Evolutionary conservation across 805 yeast species (phyloP).

Genomic region (Yamadazyma ubonensis): DNA sequence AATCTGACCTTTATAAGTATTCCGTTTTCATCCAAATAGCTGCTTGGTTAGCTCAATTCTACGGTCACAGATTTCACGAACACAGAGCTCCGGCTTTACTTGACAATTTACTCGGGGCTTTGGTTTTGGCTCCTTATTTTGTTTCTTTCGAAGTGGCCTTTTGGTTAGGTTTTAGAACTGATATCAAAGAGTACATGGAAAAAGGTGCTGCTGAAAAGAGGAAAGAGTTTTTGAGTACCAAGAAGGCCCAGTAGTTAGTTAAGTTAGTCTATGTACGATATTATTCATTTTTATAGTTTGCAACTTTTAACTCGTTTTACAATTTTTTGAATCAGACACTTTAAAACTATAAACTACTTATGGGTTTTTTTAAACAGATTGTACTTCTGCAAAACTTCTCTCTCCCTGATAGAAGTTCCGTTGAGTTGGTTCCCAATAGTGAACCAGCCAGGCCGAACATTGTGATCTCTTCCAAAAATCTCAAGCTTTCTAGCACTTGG

Average conservation of each 20-base stretch:
- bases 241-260: slow-evolving; percentile 4
- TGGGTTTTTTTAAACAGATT: slow-evolving; percentile 19
- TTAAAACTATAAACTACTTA: no score
- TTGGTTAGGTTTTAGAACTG: slow-evolving; percentile 57
- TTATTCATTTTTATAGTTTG: not conserved
- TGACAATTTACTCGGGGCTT: slow-evolving; percentile 79
- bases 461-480: slow-evolving; percentile 85
- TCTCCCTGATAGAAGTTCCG: slow-evolving; percentile 57
- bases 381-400: slow-evolving; percentile 50
- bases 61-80: slow-evolving; percentile 85
- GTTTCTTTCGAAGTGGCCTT: slow-evolving; percentile 78
- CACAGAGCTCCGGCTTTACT: slow-evolving; percentile 81
- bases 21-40: slow-evolving; percentile 46
- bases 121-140: slow-evolving; percentile 89
- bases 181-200: slow-evolving; percentile 51
- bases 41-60: slow-evolving; percentile 81
- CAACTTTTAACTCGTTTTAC: no score
- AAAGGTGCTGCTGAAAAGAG: slow-evolving; percentile 36
- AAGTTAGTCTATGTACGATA: not conserved
- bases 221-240: slow-evolving; percentile 9
- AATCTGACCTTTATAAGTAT: slow-evolving; percentile 22
- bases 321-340: no score
- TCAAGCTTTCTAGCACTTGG: slow-evolving; percentile 75
- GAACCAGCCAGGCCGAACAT: slow-evolving; percentile 87
- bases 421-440: slow-evolving; percentile 79